Evolutionary conservation across 2,329 filamentous ascomycete species (phyloP).

Genomic region (Colletotrichum sojae): DNA sequence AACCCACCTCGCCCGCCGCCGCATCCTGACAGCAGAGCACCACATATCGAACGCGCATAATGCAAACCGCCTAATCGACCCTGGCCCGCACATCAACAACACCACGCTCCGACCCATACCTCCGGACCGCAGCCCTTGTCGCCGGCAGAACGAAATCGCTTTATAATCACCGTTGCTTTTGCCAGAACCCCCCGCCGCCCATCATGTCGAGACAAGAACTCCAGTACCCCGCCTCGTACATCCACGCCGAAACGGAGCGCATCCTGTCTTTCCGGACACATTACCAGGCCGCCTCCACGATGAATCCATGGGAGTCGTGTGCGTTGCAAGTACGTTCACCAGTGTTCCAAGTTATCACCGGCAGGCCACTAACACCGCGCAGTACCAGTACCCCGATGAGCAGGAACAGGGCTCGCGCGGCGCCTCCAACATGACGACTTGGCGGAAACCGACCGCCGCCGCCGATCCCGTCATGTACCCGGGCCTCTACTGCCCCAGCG

Average conservation of each 20-base stretch:
- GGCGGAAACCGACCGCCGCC: conserved; percentile 34
- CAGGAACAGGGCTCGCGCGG: conserved; percentile 40
- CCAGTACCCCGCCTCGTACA: conserved; percentile 5
- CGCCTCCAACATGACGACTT: conserved; percentile 22
- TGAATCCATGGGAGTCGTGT: conserved; percentile 54
- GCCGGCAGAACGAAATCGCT: neutral
- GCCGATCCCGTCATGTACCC: conserved; percentile 67
- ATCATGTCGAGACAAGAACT: conserved; percentile 29
- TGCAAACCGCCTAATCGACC: conserved; percentile 33
- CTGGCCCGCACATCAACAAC: neutral
- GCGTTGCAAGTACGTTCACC: conserved; percentile 51
- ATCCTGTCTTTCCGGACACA: conserved; percentile 37
- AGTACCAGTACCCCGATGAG: conserved; percentile 47
- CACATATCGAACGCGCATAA: conserved; percentile 15
- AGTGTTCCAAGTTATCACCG: neutral
- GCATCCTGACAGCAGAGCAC: conserved; percentile 13
- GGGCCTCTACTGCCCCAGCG: conserved; percentile 68
- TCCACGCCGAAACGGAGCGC: conserved; percentile 20
- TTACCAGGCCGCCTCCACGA: conserved; percentile 34
- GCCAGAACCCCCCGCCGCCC: neutral
- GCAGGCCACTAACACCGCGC: neutral
- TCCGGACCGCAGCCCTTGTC: conserved; percentile 10
- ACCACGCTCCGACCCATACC: neutral
- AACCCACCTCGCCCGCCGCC: conserved; percentile 2
- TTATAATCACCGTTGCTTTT: conserved; percentile 26